Percentiles rank a stretch among this genome's conserved stretches.
Conservation (phyloP, 1,139 yeast genomes). For the Sugiyamaella paludigena region DNA sequence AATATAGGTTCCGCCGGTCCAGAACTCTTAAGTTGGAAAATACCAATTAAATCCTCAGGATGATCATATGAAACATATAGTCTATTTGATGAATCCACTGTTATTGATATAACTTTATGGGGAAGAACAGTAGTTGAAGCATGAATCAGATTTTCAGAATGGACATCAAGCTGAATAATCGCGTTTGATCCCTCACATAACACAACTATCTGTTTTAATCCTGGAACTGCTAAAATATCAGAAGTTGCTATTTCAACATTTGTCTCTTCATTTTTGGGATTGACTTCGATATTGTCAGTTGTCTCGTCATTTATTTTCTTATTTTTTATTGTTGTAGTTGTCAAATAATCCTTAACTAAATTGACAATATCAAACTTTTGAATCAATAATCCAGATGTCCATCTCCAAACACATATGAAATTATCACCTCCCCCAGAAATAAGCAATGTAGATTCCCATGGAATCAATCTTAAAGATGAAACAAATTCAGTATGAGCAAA, state of each 20-base stretch:
- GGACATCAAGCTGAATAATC: slow-evolving; percentile 19
- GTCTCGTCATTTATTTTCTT: slow-evolving; percentile 1
- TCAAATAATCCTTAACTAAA: slow-evolving; percentile 1
- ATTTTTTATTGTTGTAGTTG: no score
- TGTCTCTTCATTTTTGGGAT: slow-evolving; percentile 6
- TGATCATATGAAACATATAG: slow-evolving; percentile 51
- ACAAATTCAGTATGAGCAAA: slow-evolving; percentile 88
- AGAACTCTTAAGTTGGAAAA: slow-evolving; percentile 36
- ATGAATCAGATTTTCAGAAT: slow-evolving; percentile 26
- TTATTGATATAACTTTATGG: slow-evolving; percentile 38
- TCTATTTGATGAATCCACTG: slow-evolving; percentile 33
- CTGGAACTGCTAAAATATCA: slow-evolving; percentile 9
- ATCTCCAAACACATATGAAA: slow-evolving; percentile 73
- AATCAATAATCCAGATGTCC: slow-evolving; percentile 52
- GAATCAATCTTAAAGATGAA: slow-evolving; percentile 56
- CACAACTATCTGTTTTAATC: slow-evolving; percentile 26
- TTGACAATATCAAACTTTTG: slow-evolving; percentile 42
- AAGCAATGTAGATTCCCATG: slow-evolving; percentile 48
- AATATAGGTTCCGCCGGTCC: slow-evolving; percentile 9
- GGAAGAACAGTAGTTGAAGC: slow-evolving; percentile 28
- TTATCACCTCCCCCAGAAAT: slow-evolving; percentile 93
- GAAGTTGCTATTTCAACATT: slow-evolving; percentile 12
- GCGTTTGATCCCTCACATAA: slow-evolving; percentile 26
- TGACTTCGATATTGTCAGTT: slow-evolving; percentile 4
- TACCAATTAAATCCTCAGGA: slow-evolving; percentile 36